These are phyloP conservation scores for Pyrrhoderma noxium DNA, from an alignment of 1,284 basidiomycete genomes.

Conservation along the genomic window DNA sequence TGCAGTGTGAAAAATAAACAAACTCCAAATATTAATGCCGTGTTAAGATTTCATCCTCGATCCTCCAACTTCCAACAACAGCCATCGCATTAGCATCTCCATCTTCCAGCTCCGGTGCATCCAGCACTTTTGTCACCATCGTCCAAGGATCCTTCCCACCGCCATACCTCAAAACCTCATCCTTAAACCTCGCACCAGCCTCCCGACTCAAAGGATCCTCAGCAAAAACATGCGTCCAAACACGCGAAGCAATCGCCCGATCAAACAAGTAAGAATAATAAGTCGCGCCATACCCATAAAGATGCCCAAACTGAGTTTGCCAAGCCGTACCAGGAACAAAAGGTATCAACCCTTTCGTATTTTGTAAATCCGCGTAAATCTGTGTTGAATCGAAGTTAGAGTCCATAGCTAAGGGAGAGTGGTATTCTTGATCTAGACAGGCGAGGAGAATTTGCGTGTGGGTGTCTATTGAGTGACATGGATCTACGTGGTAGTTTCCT, in stretches of 20 bases:
- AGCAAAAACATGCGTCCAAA: constrained; percentile 78
- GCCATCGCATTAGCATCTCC: constrained; percentile 84
- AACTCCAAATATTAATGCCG: constrained; percentile 15
- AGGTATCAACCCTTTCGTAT: constrained; percentile 72
- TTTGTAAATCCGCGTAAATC: constrained; percentile 56
- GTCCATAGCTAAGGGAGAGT: constrained; percentile 57
- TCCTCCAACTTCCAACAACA: constrained; percentile 81
- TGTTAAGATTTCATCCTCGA: constrained; percentile 55
- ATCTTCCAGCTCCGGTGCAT: constrained; percentile 49
- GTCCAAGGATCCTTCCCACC: constrained; percentile 92
- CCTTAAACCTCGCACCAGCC: constrained; percentile 75
- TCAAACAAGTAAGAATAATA: constrained; percentile 98
- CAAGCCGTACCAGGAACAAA: constrained; percentile 79
- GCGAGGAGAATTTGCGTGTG: constrained; percentile 91
- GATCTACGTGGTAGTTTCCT: constrained; percentile 59
- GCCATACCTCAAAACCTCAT: constrained; percentile 71
- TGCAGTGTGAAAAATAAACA: neutral
- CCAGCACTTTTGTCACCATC: constrained; percentile 77
- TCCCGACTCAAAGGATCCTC: constrained; percentile 53
- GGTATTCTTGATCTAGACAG: constrained; percentile 84
- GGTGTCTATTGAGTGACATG: constrained; percentile 75
- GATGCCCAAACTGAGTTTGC: constrained; percentile 93
- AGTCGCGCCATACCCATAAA: constrained; percentile 94
- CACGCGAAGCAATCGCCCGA: constrained; percentile 85
- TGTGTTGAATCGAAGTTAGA: constrained; percentile 65